Base-by-base conservation (phyloP, 78 protist species). In the Speleostelium caveatum region DNA sequence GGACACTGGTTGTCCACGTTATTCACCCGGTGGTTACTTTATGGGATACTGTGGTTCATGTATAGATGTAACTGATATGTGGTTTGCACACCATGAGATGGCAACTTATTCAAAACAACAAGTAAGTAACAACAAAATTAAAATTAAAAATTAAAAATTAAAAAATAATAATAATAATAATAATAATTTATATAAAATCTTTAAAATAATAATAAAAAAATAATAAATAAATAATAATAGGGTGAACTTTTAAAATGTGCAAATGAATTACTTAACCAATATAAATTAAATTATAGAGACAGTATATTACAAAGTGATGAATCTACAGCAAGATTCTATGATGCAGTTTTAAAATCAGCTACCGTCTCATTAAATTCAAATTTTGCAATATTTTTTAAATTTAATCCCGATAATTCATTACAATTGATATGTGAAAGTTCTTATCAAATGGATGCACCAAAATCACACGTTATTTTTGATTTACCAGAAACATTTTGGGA, bases 21-120 rank as follows among this genome's bases (percentile, higher is more conserved):
- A 28, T 30, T 16, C 45, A 0, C 45, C 56, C 14, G 12, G 24
- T 49, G 75, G 74, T 42, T 26, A 51, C 6, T 76, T 76, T 49
- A 17, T 76, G 24, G 86, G 86, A n/a, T 76, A 42, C 24, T 51
- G 26, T 36, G 86, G 86, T 33, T 76, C 86, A 3, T 76, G 86
- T 76, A 63, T 76, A 28, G 86, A 76, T 63, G 65, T 76, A 4
- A 76, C 86, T 4, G 86, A 76, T 55, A 63, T 76, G 74, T 76
- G 86, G 86, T 66, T 61, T 49, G 73, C 86, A 0, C 71, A 76
- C 22, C 86, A 76, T 45, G 86, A 76, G 38, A 76, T 63, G 61
- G 72, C 30, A 3, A 45, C 62, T n/a, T 61, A 61, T 33, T 24
- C 41, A 42, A 76, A 45, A 35, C 86, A 76, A 41, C 72, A 73